Percentiles rank a stretch among this genome's conserved stretches.
phyloP scores from a whole-genome alignment of 345 rosid genomes.

The Eucalyptus erythrocorys region DNA sequence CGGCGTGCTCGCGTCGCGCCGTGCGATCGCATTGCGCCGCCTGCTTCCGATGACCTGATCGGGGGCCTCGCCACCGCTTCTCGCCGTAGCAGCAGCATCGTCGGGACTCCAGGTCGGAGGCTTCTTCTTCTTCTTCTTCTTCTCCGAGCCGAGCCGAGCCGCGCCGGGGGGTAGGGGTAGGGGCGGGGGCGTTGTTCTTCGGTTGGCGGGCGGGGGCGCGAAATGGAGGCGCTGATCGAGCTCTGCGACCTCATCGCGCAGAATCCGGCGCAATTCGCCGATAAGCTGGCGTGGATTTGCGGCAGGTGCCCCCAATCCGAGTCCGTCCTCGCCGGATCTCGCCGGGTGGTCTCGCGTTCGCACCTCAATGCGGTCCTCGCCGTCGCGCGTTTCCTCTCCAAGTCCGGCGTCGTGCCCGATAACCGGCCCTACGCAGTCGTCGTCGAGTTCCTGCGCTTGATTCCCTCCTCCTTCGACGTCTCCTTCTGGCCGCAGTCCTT shows the following conservation, averaged over 20 bases:
- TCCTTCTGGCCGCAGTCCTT: conserved; percentile 91
- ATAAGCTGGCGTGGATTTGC: conserved; percentile 85
- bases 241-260: conserved; percentile 74
- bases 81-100: not conserved
- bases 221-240: conserved; percentile 76
- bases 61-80: not conserved
- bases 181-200: not conserved
- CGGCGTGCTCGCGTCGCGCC: not conserved
- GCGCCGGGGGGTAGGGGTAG: not conserved
- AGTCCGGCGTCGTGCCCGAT: conserved; percentile 30
- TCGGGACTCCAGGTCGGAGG: not conserved
- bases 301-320: conserved; percentile 83
- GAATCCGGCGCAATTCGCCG: conserved; percentile 68
- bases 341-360: conserved; percentile 72
- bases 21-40: not conserved
- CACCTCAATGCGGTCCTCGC: conserved; percentile 92
- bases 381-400: conserved; percentile 66
- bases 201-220: too few species aligned
- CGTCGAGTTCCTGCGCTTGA: conserved; percentile 54
- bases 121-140: too few species aligned
- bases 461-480: conserved; percentile 61
- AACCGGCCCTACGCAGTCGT: conserved; percentile 45
- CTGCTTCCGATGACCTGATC: not conserved
- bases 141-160: not conserved
- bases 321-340: conserved; percentile 42